Conservation (phyloP, 495 filamentous ascomycete genomes). For the Astrothelium macrocarpum region DNA sequence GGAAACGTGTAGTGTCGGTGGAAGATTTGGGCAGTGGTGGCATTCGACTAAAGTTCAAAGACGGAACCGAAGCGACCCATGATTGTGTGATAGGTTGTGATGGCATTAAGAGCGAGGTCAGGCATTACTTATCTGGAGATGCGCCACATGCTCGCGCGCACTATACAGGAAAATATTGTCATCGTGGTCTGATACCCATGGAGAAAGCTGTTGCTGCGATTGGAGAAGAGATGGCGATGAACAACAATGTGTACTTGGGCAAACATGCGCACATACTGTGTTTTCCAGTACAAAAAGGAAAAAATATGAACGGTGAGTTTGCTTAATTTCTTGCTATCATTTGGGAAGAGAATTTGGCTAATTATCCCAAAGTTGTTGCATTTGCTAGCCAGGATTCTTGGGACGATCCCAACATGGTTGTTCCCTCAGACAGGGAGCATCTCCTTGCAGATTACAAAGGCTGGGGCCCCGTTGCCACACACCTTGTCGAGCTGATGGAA, state of each 20-base stretch:
- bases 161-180: background rate
- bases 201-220: background rate
- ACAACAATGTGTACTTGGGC: background rate
- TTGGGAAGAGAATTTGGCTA: background rate
- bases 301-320: constrained; percentile 11
- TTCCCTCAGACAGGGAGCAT: constrained; percentile 13
- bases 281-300: background rate
- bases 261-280: background rate
- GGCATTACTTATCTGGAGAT: constrained; percentile 7
- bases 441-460: constrained; percentile 11
- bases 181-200: constrained; percentile 10
- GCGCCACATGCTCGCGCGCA: background rate
- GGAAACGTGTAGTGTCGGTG: constrained; percentile 23
- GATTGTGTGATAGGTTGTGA: constrained; percentile 5
- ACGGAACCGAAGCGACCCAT: background rate
- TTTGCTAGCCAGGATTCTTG: background rate
- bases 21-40: constrained; percentile 18
- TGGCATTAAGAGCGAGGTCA: constrained; percentile 7
- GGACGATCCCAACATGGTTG: background rate
- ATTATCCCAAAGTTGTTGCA: background rate
- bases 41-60: background rate
- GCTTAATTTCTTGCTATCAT: background rate
- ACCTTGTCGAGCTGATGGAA: constrained; percentile 10
- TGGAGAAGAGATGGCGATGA: constrained; percentile 5
- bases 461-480: constrained; percentile 5